Evolutionary conservation across 2,329 filamentous ascomycete genomes (phyloP), one percentile per base, ranked within the genome.

Genomic region (Sclerotinia nivalis): DNA sequence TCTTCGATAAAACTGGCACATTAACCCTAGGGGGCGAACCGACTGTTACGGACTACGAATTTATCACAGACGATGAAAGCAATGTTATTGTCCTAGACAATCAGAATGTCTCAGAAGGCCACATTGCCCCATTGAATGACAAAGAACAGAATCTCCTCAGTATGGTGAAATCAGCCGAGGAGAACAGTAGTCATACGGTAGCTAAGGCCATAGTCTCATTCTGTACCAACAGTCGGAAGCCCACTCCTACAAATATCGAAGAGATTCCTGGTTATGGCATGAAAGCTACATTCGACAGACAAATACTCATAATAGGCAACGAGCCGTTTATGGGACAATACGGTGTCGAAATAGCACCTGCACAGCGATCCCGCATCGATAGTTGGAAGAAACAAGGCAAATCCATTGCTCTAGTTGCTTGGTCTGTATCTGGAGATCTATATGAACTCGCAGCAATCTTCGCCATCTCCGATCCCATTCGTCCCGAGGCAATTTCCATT

Each of bases 401-500:
- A 76, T 91, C 88, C 0, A 81, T 91, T 7, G 87, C 87, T 0
- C 80, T 91, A 13, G 71, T 66, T n/a, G 66, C 72, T 31, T 15
- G 52, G 28, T 54, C 56, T 13, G 12, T 43, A 2, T 0, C 20
- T 5, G 22, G n/a, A n/a, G 25, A 8, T 5, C 18, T n/a, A 18
- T 89, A 85, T 82, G 77, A 78, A 3, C 83, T 96, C 8, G 83
- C 85, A 0, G 88, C 89, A 0, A 84, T 89, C 15, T 89, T 97
- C 73, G 89, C 93, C 60, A 90, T 95, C 62, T 89, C 93, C 0
- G 94, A 97, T 74, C 89, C 92, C 1, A 87, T 97, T 72, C 90
- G 94, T 2, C 86, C 88, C 0, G 92, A 96, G 80, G 89, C 93
- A 0, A 80, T 82, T 1, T 77, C 82, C 10, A 88, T 95, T 25